Percentiles rank a stretch among this genome's conserved stretches.
phyloP scores from a whole-genome alignment of 352 stramenopile genomes.

The Thraustochytrium sp. region DNA sequence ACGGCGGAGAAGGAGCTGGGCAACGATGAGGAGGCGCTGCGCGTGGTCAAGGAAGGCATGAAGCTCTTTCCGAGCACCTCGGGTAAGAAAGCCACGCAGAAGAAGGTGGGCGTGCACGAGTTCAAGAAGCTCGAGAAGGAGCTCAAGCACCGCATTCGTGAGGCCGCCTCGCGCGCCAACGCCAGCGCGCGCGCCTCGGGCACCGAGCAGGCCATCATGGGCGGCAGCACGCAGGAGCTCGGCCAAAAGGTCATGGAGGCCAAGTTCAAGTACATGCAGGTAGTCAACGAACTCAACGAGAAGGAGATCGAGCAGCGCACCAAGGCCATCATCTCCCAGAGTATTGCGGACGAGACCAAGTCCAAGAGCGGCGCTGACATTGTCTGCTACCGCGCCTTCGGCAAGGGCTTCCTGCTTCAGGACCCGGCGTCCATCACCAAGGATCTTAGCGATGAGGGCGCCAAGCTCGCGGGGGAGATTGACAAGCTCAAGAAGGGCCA shows the following conservation, averaged over 20 bases:
- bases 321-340: constrained; percentile 2
- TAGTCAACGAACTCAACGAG: not conserved
- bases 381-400: constrained; percentile 1
- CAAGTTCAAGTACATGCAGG: constrained; percentile 38
- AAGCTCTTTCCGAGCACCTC: not conserved
- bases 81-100: constrained; percentile 18
- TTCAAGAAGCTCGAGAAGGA: constrained; percentile 62
- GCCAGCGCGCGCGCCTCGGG: not conserved
- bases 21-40: constrained; percentile 46
- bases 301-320: constrained; percentile 36
- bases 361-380: not conserved
- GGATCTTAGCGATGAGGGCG: not conserved
- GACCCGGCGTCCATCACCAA: not conserved
- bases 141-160: constrained; percentile 56
- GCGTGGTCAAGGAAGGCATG: constrained; percentile 19
- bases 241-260: constrained; percentile 4
- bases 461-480: not conserved
- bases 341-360: not conserved
- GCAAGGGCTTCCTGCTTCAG: constrained; percentile 17
- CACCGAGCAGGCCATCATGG: not conserved
- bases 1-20: constrained; percentile 67
- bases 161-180: not conserved
- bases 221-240: not conserved
- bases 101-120: constrained; percentile 6
- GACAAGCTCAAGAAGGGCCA: constrained; percentile 12